These are phyloP conservation scores for Tylopilus cervinicoccineus DNA, from an alignment of 768 basidiomycete genomes.

Conservation along the genomic window DNA sequence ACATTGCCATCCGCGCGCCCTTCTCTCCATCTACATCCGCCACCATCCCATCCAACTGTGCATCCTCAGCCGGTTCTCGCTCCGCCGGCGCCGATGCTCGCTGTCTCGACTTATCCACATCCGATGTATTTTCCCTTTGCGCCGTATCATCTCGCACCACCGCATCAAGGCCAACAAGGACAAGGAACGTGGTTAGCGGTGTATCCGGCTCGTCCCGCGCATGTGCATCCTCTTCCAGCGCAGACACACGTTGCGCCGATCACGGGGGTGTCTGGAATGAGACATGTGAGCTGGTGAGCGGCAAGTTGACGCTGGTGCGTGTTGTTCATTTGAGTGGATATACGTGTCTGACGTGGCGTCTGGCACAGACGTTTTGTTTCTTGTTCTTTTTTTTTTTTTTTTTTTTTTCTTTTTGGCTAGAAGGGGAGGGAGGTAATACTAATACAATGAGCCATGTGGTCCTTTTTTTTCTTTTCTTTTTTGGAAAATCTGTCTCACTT, in stretches of 20 bases:
- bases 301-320: conserved; percentile 8
- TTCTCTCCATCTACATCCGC: conserved; percentile 8
- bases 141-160: conserved; percentile 16
- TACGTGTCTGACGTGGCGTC: neutral
- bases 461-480: neutral
- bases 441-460: conserved; percentile 10
- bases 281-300: conserved; percentile 24
- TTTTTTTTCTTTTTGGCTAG: conserved; percentile 10
- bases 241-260: conserved; percentile 13
- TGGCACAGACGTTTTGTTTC: neutral
- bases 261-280: conserved; percentile 23
- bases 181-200: conserved; percentile 24
- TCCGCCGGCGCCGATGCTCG: conserved; percentile 14
- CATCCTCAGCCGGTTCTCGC: conserved; percentile 8
- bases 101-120: conserved; percentile 17
- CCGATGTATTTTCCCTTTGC: conserved; percentile 22
- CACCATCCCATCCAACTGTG: conserved; percentile 7
- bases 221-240: conserved; percentile 14
- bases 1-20: conserved; percentile 2
- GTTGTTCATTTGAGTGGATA: neutral
- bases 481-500: conserved; percentile 2
- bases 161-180: conserved; percentile 9
- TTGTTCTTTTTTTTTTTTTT: conserved; percentile 14
- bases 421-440: conserved; percentile 15
- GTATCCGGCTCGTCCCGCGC: conserved; percentile 18